Conservation (phyloP, 2,329 filamentous ascomycete species). For the Xylariaceae sp. region DNA sequence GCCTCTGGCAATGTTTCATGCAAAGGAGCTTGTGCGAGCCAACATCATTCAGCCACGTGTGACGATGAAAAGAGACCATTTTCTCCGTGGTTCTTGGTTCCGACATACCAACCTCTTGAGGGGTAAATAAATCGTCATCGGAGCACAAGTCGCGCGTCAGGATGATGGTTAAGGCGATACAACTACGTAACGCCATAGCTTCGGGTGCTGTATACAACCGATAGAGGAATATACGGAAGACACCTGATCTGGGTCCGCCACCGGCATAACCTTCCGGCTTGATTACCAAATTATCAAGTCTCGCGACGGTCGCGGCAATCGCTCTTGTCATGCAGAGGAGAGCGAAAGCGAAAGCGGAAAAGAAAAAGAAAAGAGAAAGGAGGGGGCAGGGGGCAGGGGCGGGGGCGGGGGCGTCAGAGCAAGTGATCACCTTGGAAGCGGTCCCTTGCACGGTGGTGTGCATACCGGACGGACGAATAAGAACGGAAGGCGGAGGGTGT, state of each 20-base stretch:
- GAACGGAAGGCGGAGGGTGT: not conserved
- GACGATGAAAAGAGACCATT: not conserved
- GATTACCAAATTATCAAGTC: too few relatives aligned
- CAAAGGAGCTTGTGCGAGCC: slow-evolving; percentile 1
- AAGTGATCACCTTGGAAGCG: not conserved
- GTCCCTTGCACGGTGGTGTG: not conserved
- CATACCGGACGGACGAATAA: slow-evolving; percentile 9
- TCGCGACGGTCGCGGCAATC: too few relatives aligned
- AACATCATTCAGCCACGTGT: slow-evolving; percentile 3
- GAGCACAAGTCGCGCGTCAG: too few relatives aligned
- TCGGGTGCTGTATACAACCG: too few relatives aligned
- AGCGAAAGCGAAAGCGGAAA: not conserved
- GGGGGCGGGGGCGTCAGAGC: not conserved
- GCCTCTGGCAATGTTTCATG: slow-evolving; percentile 1
- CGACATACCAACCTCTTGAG: not conserved
- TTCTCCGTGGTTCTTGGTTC: not conserved
- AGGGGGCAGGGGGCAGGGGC: not conserved
- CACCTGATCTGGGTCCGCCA: too few relatives aligned
- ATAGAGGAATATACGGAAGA: too few relatives aligned
- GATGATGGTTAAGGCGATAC: too few relatives aligned
- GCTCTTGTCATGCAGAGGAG: too few relatives aligned
- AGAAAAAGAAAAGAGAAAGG: not conserved
- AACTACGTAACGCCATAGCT: too few relatives aligned
- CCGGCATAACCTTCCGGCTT: too few relatives aligned
- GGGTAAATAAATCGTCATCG: not conserved